phyloP scores from a whole-genome alignment of 2,329 filamentous ascomycete genomes.

The Didymella exigua region DNA sequence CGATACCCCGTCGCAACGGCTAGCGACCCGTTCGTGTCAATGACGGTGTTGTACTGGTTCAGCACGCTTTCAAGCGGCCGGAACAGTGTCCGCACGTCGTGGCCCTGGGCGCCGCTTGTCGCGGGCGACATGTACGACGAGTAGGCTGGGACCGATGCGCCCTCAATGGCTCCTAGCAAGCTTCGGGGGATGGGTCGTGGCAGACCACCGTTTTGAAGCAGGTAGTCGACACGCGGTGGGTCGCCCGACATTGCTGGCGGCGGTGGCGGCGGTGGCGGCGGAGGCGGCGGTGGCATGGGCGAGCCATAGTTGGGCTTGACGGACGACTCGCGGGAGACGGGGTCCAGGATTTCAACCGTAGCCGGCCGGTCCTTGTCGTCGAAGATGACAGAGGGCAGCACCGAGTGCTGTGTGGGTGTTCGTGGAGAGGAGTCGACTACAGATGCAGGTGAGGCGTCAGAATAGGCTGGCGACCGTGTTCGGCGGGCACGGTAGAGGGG shows the following conservation, averaged over 20 bases:
- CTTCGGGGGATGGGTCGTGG: slow-evolving; percentile 72
- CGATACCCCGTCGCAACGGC: slow-evolving; percentile 95
- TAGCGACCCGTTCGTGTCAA: slow-evolving; percentile 83
- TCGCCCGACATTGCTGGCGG: slow-evolving; percentile 68
- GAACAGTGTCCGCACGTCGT: slow-evolving; percentile 76
- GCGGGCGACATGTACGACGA: slow-evolving; percentile 64
- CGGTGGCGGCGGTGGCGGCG: slow-evolving; percentile 67
- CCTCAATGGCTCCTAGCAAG: slow-evolving; percentile 70
- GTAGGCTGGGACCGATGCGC: slow-evolving; percentile 61
- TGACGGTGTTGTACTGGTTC: slow-evolving; percentile 82
- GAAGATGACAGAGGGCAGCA: slow-evolving; percentile 42
- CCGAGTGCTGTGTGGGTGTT: slow-evolving; percentile 51
- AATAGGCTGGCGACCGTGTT: slow-evolving; percentile 40
- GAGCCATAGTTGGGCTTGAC: slow-evolving; percentile 51
- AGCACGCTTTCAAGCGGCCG: slow-evolving; percentile 81
- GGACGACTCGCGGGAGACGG: slow-evolving; percentile 42
- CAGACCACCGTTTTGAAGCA: slow-evolving; percentile 87
- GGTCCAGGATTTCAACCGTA: slow-evolving; percentile 52
- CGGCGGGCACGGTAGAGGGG: slow-evolving; percentile 47
- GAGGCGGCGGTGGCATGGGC: slow-evolving; percentile 51
- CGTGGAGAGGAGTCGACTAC: slow-evolving; percentile 53
- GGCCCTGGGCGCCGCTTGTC: slow-evolving; percentile 43
- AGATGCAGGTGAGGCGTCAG: slow-evolving; percentile 50
- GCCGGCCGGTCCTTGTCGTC: slow-evolving; percentile 46
- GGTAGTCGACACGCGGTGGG: slow-evolving; percentile 86